Evolutionary conservation across 1,284 basidiomycete genomes (phyloP).

Genomic region (Uromyces viciae-fabae): DNA sequence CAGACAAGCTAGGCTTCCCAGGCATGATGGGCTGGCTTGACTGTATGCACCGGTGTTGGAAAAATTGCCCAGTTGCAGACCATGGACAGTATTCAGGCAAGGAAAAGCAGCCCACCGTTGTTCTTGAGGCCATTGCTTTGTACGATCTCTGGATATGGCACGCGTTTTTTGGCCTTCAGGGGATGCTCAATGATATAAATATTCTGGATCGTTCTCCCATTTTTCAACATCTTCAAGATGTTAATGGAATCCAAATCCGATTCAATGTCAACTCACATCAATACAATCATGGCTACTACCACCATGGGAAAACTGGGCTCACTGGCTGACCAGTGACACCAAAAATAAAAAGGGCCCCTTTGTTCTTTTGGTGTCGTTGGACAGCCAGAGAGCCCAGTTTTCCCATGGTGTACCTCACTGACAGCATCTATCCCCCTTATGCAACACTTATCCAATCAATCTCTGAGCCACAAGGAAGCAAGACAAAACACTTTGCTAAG

Average conservation of each 20-base stretch:
- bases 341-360: too few species aligned
- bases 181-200: constrained; percentile 11
- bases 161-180: not conserved
- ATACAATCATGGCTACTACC: constrained; percentile 6
- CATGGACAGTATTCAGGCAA: not conserved
- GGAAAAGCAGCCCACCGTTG: not conserved
- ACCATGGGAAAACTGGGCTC: too few species aligned
- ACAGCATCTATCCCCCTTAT: too few species aligned
- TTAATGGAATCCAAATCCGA: not conserved
- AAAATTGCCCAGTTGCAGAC: not conserved
- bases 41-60: constrained; percentile 10
- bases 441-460: too few species aligned
- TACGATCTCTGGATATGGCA: constrained; percentile 9
- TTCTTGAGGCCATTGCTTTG: constrained; percentile 6
- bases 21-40: not conserved
- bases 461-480: too few species aligned
- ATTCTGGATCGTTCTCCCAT: not conserved
- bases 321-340: too few species aligned
- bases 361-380: too few species aligned
- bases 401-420: too few species aligned
- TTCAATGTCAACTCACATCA: not conserved
- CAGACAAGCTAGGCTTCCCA: not conserved
- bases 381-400: too few species aligned
- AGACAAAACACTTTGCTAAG: too few species aligned
- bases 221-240: not conserved